Evolutionary conservation across 257 asterid genomes (phyloP).

Genomic region (Solanum neorickii): DNA sequence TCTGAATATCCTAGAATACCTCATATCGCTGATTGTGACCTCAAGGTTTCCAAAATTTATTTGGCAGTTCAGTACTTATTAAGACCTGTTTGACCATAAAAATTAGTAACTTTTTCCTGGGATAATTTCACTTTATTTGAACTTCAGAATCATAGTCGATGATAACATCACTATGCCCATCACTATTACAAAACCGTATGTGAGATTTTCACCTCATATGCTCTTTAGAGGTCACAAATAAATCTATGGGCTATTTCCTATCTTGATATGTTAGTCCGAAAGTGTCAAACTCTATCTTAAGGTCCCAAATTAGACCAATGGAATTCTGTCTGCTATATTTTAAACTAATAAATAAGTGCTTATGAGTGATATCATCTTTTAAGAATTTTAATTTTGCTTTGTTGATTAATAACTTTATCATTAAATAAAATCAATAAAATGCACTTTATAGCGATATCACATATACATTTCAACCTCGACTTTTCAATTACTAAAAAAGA

Average conservation of each 20-base stretch:
- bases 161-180: not conserved
- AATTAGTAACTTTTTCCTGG: not conserved
- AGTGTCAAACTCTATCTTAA: not conserved
- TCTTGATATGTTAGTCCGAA: not conserved
- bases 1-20: not conserved
- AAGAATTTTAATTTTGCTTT: not conserved
- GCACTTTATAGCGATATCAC: not conserved
- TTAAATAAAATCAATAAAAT: too few relatives aligned
- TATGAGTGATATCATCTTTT: not conserved
- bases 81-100: not conserved
- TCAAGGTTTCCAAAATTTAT: not conserved
- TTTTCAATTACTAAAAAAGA: not conserved
- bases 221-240: not conserved
- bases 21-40: not conserved
- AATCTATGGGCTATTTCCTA: not conserved
- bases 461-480: not conserved
- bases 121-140: not conserved
- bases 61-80: not conserved
- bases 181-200: not conserved
- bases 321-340: not conserved
- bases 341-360: not conserved
- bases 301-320: not conserved
- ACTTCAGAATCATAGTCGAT: not conserved
- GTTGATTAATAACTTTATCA: not conserved
- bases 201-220: not conserved